Evolutionary conservation across 345 rosid species (phyloP).

Genomic region (Sapria himalayana): DNA sequence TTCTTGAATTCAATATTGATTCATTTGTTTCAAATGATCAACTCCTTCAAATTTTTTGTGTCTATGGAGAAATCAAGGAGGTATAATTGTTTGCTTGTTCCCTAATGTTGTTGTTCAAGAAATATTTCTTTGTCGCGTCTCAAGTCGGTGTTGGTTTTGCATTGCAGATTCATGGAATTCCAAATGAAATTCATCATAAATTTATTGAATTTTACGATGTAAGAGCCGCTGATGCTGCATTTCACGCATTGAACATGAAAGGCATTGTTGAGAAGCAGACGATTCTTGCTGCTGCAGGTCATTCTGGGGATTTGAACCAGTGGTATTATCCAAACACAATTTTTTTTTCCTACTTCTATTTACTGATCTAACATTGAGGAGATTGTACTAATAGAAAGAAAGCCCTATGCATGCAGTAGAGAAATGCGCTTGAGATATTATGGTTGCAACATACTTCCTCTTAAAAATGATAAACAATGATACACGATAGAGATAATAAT

Average conservation of each 20-base stretch:
- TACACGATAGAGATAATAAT: too few species aligned
- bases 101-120: not conserved
- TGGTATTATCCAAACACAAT: conserved; percentile 1
- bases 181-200: conserved; percentile 13
- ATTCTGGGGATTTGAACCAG: conserved; percentile 11
- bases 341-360: too few species aligned
- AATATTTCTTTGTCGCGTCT: not conserved
- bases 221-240: conserved; percentile 22
- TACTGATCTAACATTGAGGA: too few species aligned
- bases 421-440: too few species aligned
- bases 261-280: conserved; percentile 18
- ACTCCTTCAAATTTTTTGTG: conserved; percentile 17
- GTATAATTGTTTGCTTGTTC: conserved; percentile 8
- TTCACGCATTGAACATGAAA: conserved; percentile 14
- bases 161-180: conserved; percentile 15
- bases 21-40: conserved; percentile 17
- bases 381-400: too few species aligned
- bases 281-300: conserved; percentile 14
- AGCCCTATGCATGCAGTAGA: too few species aligned
- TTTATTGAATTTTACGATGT: conserved; percentile 20
- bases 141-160: conserved; percentile 1
- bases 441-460: too few species aligned
- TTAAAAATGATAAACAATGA: too few species aligned
- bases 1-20: conserved; percentile 17
- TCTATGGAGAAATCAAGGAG: conserved; percentile 21